Percentiles rank a stretch among this genome's conserved stretches.
Conservation (phyloP, 2,329 filamentous ascomycete species). For the Fusarium pseudonygamai region DNA sequence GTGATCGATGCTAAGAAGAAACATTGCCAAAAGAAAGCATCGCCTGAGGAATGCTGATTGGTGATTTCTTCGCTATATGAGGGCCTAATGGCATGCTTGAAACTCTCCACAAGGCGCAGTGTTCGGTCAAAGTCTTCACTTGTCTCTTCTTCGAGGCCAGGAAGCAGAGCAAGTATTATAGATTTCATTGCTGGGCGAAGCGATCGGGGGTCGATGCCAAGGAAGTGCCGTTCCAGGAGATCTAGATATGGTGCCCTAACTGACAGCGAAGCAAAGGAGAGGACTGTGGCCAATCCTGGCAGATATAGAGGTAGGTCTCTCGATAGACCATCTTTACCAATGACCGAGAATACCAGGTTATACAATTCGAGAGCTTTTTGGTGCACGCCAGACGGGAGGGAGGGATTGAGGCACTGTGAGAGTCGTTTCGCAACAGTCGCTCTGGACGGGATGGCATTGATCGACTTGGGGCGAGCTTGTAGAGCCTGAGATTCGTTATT, state of each 20-base stretch:
- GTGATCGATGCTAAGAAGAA: slow-evolving; percentile 95
- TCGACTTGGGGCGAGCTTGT: slow-evolving; percentile 81
- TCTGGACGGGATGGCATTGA: slow-evolving; percentile 82
- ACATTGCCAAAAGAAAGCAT: slow-evolving; percentile 98
- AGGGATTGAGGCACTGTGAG: slow-evolving; percentile 93
- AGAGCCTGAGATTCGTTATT: slow-evolving; percentile 69
- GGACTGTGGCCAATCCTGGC: slow-evolving; percentile 85
- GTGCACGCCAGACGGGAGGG: slow-evolving; percentile 93
- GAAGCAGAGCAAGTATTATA: slow-evolving; percentile 86
- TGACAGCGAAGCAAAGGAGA: slow-evolving; percentile 94
- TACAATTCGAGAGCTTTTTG: slow-evolving; percentile 98
- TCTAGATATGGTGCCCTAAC: slow-evolving; percentile 88
- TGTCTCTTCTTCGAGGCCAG: slow-evolving; percentile 93
- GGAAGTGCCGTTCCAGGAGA: slow-evolving; percentile 82
- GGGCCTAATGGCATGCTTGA: slow-evolving; percentile 75
- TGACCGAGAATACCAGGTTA: slow-evolving; percentile 84
- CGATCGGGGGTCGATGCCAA: slow-evolving; percentile 74
- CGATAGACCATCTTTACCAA: slow-evolving; percentile 82
- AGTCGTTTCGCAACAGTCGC: slow-evolving; percentile 86
- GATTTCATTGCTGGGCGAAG: slow-evolving; percentile 91
- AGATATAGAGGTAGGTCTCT: slow-evolving; percentile 87
- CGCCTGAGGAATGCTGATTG: slow-evolving; percentile 66
- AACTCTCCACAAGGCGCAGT: slow-evolving; percentile 77
- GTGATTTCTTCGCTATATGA: slow-evolving; percentile 60
- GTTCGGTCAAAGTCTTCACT: slow-evolving; percentile 97